Conservation (phyloP, 805 yeast species). For the Metschnikowia dekortorum region DNA sequence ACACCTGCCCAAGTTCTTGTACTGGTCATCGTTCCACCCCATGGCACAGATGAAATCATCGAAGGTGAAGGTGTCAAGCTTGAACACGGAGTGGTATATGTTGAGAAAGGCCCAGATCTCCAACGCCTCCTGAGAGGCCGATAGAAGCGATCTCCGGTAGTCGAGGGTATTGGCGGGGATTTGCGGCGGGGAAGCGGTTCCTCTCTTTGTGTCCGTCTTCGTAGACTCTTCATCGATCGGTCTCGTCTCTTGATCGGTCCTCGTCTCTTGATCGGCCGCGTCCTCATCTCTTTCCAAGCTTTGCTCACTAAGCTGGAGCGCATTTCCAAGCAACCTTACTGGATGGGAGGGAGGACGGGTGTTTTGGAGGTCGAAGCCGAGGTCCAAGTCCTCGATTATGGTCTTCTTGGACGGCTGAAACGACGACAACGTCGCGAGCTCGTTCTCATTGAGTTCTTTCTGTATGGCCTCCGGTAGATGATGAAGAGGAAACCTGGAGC, state of each 20-base stretch:
- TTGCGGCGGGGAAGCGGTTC: neutral
- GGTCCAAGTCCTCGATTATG: constrained; percentile 15
- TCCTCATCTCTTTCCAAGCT: constrained; percentile 7
- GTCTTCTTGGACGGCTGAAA: constrained; percentile 19
- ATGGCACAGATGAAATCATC: constrained; percentile 68
- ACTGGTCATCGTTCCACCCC: constrained; percentile 40
- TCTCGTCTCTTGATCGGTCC: too few relatives aligned
- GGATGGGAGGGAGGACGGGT: constrained; percentile 11
- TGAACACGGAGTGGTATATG: constrained; percentile 58
- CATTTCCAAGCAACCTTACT: constrained; percentile 14
- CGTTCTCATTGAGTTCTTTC: constrained; percentile 12
- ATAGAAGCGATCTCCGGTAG: constrained; percentile 2
- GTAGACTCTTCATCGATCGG: neutral
- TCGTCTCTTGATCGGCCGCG: constrained; percentile 4
- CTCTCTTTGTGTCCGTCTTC: neutral
- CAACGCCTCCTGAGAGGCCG: constrained; percentile 42
- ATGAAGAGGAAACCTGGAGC: constrained; percentile 15
- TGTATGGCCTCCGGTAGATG: constrained; percentile 15
- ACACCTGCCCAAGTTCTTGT: constrained; percentile 42
- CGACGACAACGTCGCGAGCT: constrained; percentile 8
- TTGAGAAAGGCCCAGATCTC: constrained; percentile 76
- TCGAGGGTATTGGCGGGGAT: neutral
- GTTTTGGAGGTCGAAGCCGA: constrained; percentile 16
- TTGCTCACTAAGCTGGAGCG: constrained; percentile 8
- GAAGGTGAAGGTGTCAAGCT: constrained; percentile 70